Evolutionary conservation across 2,329 filamentous ascomycete species (phyloP).

Genomic region (Anisogramma anomala): DNA sequence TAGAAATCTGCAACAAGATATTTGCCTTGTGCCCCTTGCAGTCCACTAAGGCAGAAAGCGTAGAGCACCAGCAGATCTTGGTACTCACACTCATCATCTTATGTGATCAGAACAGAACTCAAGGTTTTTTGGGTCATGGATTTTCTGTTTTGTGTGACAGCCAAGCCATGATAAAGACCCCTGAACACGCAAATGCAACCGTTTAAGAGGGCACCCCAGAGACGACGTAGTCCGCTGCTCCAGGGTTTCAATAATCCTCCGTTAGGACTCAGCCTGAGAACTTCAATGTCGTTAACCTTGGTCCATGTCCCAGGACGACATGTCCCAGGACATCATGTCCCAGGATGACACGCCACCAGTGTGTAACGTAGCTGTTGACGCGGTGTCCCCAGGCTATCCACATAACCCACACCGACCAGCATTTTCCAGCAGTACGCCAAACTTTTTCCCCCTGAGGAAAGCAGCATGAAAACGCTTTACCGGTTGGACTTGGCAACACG

Average conservation of each 20-base stretch:
- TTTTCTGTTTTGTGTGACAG: constrained; percentile 31
- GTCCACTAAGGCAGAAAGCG: too few species aligned
- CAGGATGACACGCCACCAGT: constrained; percentile 10
- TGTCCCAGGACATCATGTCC: too few species aligned
- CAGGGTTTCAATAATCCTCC: constrained; percentile 5
- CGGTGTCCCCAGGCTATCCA: constrained; percentile 10
- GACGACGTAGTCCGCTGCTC: constrained; percentile 6
- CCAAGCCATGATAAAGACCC: constrained; percentile 31
- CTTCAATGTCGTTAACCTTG: constrained; percentile 14
- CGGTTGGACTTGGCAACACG: constrained; percentile 99
- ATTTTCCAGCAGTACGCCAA: constrained; percentile 18
- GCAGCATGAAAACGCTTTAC: constrained; percentile 49
- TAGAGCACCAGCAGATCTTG: too few species aligned
- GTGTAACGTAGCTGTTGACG: constrained; percentile 4
- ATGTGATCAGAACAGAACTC: constrained; percentile 19
- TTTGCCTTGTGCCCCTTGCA: too few species aligned
- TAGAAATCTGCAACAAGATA: too few species aligned
- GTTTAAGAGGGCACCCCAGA: constrained; percentile 24
- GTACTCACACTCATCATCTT: too few species aligned
- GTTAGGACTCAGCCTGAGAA: constrained; percentile 17
- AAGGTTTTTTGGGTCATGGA: constrained; percentile 5
- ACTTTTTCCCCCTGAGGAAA: constrained; percentile 5
- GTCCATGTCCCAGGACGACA: constrained; percentile 12
- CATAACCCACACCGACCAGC: constrained; percentile 22
- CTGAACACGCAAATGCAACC: constrained; percentile 34